These are phyloP conservation scores for Pseudogymnoascus sp. DNA, from an alignment of 2,329 filamentous ascomycete species.

Conservation along the genomic window DNA sequence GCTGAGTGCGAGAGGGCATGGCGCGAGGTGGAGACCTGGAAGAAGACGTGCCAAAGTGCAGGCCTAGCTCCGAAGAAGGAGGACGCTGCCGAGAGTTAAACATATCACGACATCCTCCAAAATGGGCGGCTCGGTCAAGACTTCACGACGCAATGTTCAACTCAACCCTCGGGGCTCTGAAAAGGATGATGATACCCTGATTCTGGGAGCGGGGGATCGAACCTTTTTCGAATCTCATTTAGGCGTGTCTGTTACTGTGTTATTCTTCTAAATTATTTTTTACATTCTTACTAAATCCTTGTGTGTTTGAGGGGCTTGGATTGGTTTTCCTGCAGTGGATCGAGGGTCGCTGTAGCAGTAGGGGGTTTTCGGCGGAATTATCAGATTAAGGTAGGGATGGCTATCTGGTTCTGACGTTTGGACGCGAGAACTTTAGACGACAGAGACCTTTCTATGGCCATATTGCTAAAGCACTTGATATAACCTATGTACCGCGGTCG, in stretches of 20 bases:
- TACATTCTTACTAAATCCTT: constrained; percentile 6
- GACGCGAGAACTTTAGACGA: constrained; percentile 6
- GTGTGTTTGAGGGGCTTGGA: not conserved
- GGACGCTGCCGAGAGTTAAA: constrained; percentile 24
- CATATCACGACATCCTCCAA: constrained; percentile 18
- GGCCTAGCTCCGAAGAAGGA: constrained; percentile 43
- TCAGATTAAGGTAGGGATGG: not conserved
- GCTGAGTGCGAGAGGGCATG: constrained; percentile 69
- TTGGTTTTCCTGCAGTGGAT: constrained; percentile 3
- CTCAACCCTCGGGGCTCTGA: constrained; percentile 6
- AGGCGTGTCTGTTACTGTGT: constrained; percentile 5
- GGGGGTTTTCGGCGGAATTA: constrained; percentile 1
- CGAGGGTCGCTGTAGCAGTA: constrained; percentile 1
- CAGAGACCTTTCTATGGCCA: constrained; percentile 6
- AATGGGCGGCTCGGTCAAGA: constrained; percentile 16
- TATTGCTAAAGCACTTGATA: constrained; percentile 5
- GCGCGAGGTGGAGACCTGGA: constrained; percentile 71
- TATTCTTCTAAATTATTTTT: constrained; percentile 6
- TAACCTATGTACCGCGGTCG: constrained; percentile 1
- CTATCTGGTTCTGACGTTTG: constrained; percentile 8
- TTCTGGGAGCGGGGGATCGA: not conserved
- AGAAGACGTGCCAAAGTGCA: constrained; percentile 55
- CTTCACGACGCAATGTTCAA: constrained; percentile 6
- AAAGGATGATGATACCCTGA: constrained; percentile 6
- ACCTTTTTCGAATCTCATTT: not conserved